A percentile compares a stretch with the other conserved stretches of the same genome.
Evolutionary conservation across 768 basidiomycete species (phyloP).

Genomic region (Coprinellus micaceus): DNA sequence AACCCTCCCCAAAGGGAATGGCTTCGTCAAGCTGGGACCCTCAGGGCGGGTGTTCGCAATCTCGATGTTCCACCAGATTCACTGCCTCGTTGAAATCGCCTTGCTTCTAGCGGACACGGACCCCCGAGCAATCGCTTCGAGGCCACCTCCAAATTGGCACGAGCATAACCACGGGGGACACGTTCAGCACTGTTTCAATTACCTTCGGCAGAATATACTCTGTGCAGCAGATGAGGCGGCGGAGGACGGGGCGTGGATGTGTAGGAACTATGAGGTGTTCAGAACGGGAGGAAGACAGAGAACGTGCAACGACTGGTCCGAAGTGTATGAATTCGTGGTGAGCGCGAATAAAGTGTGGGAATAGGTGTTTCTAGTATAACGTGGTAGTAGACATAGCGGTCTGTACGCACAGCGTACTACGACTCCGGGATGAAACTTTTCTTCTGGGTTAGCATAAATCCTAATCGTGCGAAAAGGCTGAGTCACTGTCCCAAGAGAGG

Average conservation of each 20-base stretch:
- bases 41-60: constrained; percentile 17
- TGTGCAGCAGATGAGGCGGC: constrained; percentile 31
- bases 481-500: neutral
- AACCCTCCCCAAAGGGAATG: neutral
- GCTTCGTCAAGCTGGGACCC: neutral
- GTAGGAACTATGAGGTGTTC: neutral
- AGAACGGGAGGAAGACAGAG: neutral
- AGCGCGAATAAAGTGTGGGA: neutral
- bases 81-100: constrained; percentile 21
- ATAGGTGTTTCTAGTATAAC: neutral
- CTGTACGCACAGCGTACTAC: neutral
- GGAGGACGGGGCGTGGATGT: constrained; percentile 29
- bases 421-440: neutral
- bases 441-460: neutral
- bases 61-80: constrained; percentile 25
- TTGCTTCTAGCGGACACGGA: constrained; percentile 4
- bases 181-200: constrained; percentile 34
- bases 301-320: neutral
- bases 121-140: constrained; percentile 2
- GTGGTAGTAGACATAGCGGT: neutral
- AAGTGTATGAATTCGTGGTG: neutral
- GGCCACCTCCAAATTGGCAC: constrained; percentile 4
- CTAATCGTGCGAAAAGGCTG: neutral
- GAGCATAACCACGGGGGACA: constrained; percentile 15
- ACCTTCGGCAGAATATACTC: constrained; percentile 32